Evolutionary conservation across 2,329 filamentous ascomycete genomes (phyloP), one percentile per base, ranked within the genome.

Genomic region (Sodiomyces alkalinus): DNA sequence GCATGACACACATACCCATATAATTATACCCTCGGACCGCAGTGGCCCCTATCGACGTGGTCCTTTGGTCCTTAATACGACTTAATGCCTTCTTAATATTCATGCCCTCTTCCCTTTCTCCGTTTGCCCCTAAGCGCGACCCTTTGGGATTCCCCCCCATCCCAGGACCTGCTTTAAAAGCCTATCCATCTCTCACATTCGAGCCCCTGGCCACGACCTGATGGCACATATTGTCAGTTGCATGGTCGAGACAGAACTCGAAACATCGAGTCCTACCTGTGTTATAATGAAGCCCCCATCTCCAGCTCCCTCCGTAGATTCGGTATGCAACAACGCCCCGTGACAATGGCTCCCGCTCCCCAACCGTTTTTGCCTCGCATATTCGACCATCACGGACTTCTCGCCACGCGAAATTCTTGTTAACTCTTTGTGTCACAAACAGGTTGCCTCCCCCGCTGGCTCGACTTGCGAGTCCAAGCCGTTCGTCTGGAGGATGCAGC

Each of bases 181-280:
- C 23, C 23, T 25, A 16, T 27, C 26, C 29, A 30, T 37, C 25
- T 19, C 29, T 29, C 33, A 32, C 28, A 9, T 18, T 21, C 17
- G n/a, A n/a, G n/a, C n/a, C n/a, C 28, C 31, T 28, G 22, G 31
- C 48, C 49, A 74, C n/a, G n/a, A n/a, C n/a, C n/a, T n/a, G n/a
- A n/a, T 74, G 69, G 66, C 68, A 51, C 70, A 75, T 49, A 74
- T 74, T 49, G 65, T 63, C 47, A 63, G 55, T 41, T 72, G 68
- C 47, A 58, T 74, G 53, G 52, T 63, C 39, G 58, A 62, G 41
- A 45, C 48, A 33, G 61, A 64, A 41, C 45, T 51, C 34, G 56
- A 56, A 17, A 13, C 10, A 14, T 24, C 21, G 32, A 47, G 46
- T 37, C 42, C 53, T 34, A 54, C 49, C 44, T 58, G 64, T 62